phyloP scores from a whole-genome alignment of 1,284 basidiomycete species.

The Clitocybe nebularis region DNA sequence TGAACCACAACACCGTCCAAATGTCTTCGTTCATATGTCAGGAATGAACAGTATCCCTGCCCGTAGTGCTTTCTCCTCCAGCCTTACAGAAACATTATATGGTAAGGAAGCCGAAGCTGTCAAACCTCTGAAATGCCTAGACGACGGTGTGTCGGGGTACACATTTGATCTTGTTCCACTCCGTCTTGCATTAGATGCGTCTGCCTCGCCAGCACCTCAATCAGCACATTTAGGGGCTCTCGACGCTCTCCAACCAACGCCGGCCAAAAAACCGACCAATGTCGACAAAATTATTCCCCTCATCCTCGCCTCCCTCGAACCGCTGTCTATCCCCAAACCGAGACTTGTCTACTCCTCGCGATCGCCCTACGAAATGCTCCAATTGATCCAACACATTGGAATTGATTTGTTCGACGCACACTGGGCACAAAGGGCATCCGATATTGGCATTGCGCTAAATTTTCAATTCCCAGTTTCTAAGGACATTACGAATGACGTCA shows the following conservation, averaged over 20 bases:
- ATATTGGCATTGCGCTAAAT: constrained; percentile 69
- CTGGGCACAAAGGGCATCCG: constrained; percentile 65
- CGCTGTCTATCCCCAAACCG: constrained; percentile 51
- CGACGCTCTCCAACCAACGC: background rate
- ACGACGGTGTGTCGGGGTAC: constrained; percentile 68
- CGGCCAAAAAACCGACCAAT: background rate
- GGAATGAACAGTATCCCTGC: constrained; percentile 55
- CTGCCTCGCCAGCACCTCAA: background rate
- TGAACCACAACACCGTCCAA: constrained; percentile 18
- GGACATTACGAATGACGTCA: constrained; percentile 18
- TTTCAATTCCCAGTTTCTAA: constrained; percentile 63
- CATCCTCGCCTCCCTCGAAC: constrained; percentile 52
- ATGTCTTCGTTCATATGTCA: constrained; percentile 63
- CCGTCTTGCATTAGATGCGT: constrained; percentile 29
- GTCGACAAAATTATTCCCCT: constrained; percentile 29
- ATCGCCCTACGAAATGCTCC: constrained; percentile 73
- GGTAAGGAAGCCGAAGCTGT: constrained; percentile 52
- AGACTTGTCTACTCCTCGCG: constrained; percentile 54
- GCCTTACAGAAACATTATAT: constrained; percentile 53
- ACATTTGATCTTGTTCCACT: constrained; percentile 63
- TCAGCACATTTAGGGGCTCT: background rate
- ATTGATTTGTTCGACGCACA: constrained; percentile 71
- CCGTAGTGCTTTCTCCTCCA: constrained; percentile 56
- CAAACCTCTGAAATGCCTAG: constrained; percentile 49
- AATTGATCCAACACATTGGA: constrained; percentile 59